Evolutionary conservation across 2,329 filamentous ascomycete genomes (phyloP), one percentile per base, ranked within the genome.

Genomic region (Endoconidiophora polonica): DNA sequence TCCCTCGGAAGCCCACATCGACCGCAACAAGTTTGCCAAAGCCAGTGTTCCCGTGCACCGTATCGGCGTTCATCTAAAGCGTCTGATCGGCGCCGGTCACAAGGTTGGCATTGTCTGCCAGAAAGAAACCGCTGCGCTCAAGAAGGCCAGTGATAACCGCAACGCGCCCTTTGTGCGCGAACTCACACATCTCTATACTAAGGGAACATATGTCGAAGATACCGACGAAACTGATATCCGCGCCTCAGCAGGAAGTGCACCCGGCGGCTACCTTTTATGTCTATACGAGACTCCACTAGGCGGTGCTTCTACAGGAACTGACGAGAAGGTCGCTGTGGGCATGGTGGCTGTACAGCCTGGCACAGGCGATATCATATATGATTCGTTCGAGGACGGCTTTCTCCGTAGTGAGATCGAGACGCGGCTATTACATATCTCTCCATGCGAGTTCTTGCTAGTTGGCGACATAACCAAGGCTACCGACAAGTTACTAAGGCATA

Each of bases 361-460:
- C 1, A 98, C 91, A 0, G 91, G 91, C 50, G 90, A 96, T 62
- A 86, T 98, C 58, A 83, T 96, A 50, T 93, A 95, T 59, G 91
- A 98, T 60, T 80, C 82, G 53, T 98, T 98, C 58, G 86, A 96
- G 58, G 91, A 98, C 59, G 87, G 90, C 2, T 96, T 96, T 66
- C 94, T 98, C 90, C 75, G 91, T 45, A 87, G 82, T 58, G 91
- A 98, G 62, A 83, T 98, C 33, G 91, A 98, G 66, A 98, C 91
- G 0, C 72, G 91, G n/a, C 68, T 98, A 23, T 69, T 98, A 26
- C 91, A 98, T 62, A 94, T 98, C 56, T 86, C 90, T 0, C 91
- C 91, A 0, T 94, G 88, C 65, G 91, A 98, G 63, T 86, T 98
- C 54, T 71, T 98, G 29, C 83, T 98, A 42, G 86, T 98, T 1